phyloP scores from a whole-genome alignment of 2,329 filamentous ascomycete species.

The Beauveria sp. region DNA sequence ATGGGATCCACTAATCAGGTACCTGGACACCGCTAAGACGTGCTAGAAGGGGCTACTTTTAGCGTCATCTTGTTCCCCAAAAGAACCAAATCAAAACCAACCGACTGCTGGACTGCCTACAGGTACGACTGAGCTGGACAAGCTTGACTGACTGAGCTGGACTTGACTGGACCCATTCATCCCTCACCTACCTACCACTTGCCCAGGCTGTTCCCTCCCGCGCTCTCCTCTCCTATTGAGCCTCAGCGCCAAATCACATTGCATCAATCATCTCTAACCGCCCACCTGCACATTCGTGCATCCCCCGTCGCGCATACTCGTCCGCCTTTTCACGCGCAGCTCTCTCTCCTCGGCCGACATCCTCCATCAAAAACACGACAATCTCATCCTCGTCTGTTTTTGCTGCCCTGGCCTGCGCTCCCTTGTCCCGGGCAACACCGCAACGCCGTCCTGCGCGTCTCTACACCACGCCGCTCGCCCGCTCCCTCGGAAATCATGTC shows the following conservation, averaged over 20 bases:
- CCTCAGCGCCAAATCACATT: slow-evolving; percentile 10
- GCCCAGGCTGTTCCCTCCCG: background rate
- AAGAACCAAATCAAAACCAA: background rate
- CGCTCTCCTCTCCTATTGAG: slow-evolving; percentile 12
- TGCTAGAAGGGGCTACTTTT: background rate
- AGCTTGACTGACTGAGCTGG: too few relatives aligned
- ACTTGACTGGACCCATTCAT: background rate
- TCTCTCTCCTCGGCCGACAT: background rate
- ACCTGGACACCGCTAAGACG: background rate
- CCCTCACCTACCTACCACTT: background rate
- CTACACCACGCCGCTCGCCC: background rate
- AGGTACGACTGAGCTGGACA: too few relatives aligned
- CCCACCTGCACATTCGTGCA: slow-evolving; percentile 10
- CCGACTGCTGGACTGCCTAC: background rate
- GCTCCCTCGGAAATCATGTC: slow-evolving; percentile 43
- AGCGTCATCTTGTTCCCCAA: background rate
- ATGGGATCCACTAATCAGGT: background rate
- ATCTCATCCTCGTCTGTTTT: background rate
- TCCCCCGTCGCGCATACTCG: slow-evolving; percentile 3
- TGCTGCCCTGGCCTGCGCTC: background rate
- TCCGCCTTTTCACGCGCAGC: slow-evolving; percentile 1
- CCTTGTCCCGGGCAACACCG: background rate
- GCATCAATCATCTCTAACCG: slow-evolving; percentile 11
- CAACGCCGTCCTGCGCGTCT: background rate
- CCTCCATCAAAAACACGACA: background rate